Conservation (phyloP, 2,329 filamentous ascomycete genomes). For the Chalaropsis ovoidea region DNA sequence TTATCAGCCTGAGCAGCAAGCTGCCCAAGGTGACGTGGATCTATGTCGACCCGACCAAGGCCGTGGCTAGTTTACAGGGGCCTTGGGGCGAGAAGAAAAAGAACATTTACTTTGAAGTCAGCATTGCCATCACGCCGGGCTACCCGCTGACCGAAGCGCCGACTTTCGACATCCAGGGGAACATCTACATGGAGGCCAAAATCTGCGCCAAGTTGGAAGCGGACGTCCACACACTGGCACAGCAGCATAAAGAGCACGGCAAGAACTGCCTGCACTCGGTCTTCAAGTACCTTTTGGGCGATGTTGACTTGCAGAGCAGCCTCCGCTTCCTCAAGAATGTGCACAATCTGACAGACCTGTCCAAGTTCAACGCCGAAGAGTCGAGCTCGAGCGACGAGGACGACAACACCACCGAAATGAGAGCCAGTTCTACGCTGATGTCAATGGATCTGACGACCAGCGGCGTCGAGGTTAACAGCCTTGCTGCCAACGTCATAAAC, state of each 20-base stretch:
- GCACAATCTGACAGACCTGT: conserved; percentile 42
- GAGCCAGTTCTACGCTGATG: conserved; percentile 48
- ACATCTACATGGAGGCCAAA: conserved; percentile 50
- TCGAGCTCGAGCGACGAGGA: conserved; percentile 77
- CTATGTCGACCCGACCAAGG: conserved; percentile 34
- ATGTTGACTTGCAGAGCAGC: conserved; percentile 50
- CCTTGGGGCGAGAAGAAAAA: conserved; percentile 51
- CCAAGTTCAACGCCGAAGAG: conserved; percentile 50
- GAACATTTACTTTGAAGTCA: conserved; percentile 52
- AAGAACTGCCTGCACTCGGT: conserved; percentile 54
- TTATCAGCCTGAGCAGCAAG: conserved; percentile 51
- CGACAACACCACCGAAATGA: conserved; percentile 53
- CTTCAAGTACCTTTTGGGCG: conserved; percentile 54
- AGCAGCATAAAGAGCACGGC: conserved; percentile 45
- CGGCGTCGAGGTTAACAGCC: conserved; percentile 44
- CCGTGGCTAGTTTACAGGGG: conserved; percentile 31
- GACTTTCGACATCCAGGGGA: conserved; percentile 51
- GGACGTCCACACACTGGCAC: conserved; percentile 39
- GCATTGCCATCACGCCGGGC: conserved; percentile 47
- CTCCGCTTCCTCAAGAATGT: conserved; percentile 54
- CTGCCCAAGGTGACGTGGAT: conserved; percentile 56
- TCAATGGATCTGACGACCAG: conserved; percentile 51
- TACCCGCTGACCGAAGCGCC: conserved; percentile 51
- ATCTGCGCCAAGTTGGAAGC: conserved; percentile 38
- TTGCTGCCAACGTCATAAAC: conserved; percentile 27